phyloP scores from a whole-genome alignment of 495 filamentous ascomycete species.

The Friedmanniomyces simplex region DNA sequence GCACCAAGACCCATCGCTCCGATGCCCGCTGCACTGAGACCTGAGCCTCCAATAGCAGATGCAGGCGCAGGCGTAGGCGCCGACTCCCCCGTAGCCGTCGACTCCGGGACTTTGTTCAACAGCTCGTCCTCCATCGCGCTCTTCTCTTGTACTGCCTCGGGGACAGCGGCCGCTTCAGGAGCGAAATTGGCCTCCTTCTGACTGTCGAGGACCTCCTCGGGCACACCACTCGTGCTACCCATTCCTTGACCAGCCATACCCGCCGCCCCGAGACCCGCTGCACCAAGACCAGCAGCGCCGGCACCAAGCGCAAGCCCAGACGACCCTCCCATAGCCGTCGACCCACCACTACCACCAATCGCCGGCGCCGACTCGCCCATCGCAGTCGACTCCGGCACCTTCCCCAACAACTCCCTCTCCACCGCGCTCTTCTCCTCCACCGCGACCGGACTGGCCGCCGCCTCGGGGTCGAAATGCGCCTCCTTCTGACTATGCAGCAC shows the following conservation, averaged over 20 bases:
- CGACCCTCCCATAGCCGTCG: constrained; percentile 5
- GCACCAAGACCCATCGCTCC: constrained; percentile 18
- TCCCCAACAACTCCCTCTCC: constrained; percentile 20
- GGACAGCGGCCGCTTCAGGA: constrained; percentile 22
- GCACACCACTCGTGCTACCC: constrained; percentile 3
- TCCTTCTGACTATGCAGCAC: constrained; percentile 7
- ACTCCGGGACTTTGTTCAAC: constrained; percentile 12
- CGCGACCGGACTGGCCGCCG: constrained; percentile 17
- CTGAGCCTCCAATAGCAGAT: constrained; percentile 1
- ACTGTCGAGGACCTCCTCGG: constrained; percentile 2
- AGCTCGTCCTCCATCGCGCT: constrained; percentile 21
- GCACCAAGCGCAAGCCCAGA: constrained; percentile 14
- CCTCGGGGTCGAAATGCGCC: constrained; percentile 19
- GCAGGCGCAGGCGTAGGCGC: not conserved
- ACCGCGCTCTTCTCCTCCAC: constrained; percentile 19
- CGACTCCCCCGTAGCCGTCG: constrained; percentile 20
- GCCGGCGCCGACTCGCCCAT: constrained; percentile 29
- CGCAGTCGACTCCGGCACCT: constrained; percentile 18
- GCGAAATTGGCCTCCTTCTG: constrained; percentile 9
- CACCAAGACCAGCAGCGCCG: constrained; percentile 18
- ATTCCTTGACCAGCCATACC: not conserved
- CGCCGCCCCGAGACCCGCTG: constrained; percentile 21
- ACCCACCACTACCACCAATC: not conserved
- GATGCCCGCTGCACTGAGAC: not conserved
- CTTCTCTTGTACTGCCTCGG: constrained; percentile 21